A percentile compares a stretch with the other conserved stretches of the same genome.
Evolutionary conservation across 495 filamentous ascomycete species (phyloP).

Genomic region (Echria macrotheca): DNA sequence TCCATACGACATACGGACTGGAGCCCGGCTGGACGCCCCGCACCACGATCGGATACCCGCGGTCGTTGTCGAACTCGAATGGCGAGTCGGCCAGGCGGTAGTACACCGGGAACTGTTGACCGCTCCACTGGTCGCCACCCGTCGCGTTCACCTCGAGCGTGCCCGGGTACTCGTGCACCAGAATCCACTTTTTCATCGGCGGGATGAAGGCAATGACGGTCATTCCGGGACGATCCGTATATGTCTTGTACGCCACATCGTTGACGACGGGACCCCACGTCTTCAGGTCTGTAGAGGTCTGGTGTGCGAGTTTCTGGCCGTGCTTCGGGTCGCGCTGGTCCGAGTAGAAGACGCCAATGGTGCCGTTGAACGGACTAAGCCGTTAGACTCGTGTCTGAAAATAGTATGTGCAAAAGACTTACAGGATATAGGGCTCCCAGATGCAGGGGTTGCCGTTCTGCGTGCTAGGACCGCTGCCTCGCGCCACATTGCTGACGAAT

Average conservation of each 20-base stretch:
- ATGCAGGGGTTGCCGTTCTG: constrained; percentile 60
- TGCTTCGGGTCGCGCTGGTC: constrained; percentile 61
- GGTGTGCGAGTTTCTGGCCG: constrained; percentile 65
- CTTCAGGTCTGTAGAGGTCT: constrained; percentile 50
- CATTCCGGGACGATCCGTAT: constrained; percentile 66
- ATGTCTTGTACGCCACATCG: constrained; percentile 55
- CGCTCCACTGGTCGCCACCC: constrained; percentile 47
- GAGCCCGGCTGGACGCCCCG: constrained; percentile 48
- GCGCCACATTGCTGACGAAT: constrained; percentile 59
- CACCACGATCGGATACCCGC: constrained; percentile 39
- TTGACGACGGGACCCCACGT: constrained; percentile 56
- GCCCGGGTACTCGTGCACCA: constrained; percentile 18
- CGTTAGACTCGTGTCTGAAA: not conserved
- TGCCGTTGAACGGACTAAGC: constrained; percentile 38
- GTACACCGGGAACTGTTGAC: constrained; percentile 56
- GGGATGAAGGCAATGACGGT: constrained; percentile 40
- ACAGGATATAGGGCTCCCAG: constrained; percentile 65
- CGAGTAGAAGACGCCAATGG: constrained; percentile 62
- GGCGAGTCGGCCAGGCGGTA: constrained; percentile 48
- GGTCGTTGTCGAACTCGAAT: constrained; percentile 43
- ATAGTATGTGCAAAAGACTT: not conserved
- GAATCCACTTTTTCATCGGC: constrained; percentile 20
- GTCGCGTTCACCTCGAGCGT: constrained; percentile 14
- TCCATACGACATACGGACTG: constrained; percentile 54
- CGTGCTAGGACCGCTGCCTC: constrained; percentile 56